These are phyloP conservation scores for Saitozyma sp. DNA, from an alignment of 768 basidiomycete species.

Conservation along the genomic window DNA sequence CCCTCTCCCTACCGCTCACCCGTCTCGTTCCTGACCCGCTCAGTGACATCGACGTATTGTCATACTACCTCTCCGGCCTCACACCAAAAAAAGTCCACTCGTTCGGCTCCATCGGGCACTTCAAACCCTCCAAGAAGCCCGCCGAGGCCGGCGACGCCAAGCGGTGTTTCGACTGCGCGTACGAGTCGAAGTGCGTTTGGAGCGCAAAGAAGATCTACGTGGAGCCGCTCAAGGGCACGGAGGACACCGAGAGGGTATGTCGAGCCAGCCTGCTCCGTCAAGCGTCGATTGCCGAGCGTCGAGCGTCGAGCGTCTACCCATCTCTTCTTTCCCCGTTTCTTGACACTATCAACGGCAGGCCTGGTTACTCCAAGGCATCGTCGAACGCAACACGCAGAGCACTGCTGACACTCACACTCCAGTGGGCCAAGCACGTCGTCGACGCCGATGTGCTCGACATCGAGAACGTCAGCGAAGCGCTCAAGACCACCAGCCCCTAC, in stretches of 20 bases:
- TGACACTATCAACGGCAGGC: no score
- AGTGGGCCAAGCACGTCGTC: constrained; percentile 72
- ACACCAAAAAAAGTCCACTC: constrained; percentile 65
- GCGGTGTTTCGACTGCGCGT: constrained; percentile 74
- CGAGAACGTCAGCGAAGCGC: constrained; percentile 74
- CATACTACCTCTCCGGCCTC: constrained; percentile 36
- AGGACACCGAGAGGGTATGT: constrained; percentile 18
- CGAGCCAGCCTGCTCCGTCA: no score
- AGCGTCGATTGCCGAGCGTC: no score
- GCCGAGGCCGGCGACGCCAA: constrained; percentile 64
- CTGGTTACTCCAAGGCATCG: no score
- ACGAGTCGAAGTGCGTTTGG: constrained; percentile 74
- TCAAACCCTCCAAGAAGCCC: constrained; percentile 73
- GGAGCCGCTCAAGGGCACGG: constrained; percentile 59
- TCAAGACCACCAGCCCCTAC: constrained; percentile 66
- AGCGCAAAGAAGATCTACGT: constrained; percentile 89
- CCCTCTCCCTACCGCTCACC: constrained; percentile 2
- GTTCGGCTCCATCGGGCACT: constrained; percentile 82
- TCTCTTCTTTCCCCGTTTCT: neutral
- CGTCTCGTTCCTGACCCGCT: constrained; percentile 3
- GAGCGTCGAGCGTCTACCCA: neutral
- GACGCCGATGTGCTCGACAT: constrained; percentile 78
- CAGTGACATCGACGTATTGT: constrained; percentile 75
- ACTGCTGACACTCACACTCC: constrained; percentile 6
- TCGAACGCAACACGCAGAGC: neutral